A percentile compares a stretch with the other conserved stretches of the same genome.
Conservation (phyloP, 2,329 filamentous ascomycete species). For the Biscogniauxia marginata region DNA sequence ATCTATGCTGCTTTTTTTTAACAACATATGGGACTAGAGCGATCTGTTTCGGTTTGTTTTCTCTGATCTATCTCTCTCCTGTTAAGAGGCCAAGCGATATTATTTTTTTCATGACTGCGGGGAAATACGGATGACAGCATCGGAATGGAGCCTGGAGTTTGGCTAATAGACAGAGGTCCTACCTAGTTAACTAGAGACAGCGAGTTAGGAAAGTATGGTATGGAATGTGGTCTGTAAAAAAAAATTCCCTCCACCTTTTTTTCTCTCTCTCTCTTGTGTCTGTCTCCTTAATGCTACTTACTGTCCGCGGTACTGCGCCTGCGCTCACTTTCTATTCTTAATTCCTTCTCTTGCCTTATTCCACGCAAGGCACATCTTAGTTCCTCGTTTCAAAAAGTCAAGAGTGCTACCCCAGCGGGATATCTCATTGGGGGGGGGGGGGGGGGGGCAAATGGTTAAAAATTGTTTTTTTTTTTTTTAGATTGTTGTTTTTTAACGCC, state of each 20-base stretch:
- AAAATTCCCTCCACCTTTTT: background rate
- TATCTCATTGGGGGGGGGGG: background rate
- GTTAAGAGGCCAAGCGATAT: background rate
- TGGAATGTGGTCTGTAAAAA: background rate
- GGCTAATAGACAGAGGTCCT: background rate
- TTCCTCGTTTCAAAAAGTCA: background rate
- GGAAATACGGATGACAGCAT: background rate
- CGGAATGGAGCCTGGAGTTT: background rate
- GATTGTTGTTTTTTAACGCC: no score
- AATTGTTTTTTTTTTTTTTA: no score
- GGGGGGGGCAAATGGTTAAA: no score
- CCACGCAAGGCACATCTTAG: background rate
- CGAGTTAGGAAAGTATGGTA: background rate
- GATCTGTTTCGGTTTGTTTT: background rate
- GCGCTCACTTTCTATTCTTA: background rate
- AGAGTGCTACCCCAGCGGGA: background rate
- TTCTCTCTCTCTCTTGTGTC: background rate
- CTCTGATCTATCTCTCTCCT: background rate
- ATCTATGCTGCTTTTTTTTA: background rate
- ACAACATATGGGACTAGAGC: background rate
- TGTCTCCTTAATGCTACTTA: background rate
- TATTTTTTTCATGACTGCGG: background rate
- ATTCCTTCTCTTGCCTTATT: background rate
- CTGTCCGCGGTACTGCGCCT: no score
- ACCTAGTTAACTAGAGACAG: background rate